Evolutionary conservation across 768 basidiomycete species (phyloP).

Genomic region (Suillus variegatus): DNA sequence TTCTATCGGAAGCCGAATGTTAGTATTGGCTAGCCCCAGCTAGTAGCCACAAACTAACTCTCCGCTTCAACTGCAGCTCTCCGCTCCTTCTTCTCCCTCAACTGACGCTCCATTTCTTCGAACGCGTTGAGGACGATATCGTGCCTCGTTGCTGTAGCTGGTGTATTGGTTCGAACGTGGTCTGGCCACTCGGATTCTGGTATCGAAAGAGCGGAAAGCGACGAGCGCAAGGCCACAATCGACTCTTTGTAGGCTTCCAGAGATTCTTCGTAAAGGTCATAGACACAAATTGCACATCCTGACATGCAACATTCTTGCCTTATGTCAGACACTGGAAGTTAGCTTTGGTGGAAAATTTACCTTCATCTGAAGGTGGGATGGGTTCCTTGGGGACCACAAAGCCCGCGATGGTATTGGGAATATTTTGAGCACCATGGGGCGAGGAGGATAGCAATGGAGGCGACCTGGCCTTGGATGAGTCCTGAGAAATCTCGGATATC

Average conservation of each 20-base stretch:
- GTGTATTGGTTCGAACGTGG: conserved; percentile 37
- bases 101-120: conserved; percentile 64
- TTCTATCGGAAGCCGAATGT: conserved; percentile 21
- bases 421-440: not conserved
- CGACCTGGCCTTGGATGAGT: conserved; percentile 6
- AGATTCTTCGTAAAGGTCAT: conserved; percentile 83
- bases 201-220: conserved; percentile 49
- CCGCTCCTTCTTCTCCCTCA: conserved; percentile 47
- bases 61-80: conserved; percentile 35
- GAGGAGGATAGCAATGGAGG: not conserved
- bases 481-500: conserved; percentile 25
- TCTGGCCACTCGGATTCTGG: conserved; percentile 69
- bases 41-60: conserved; percentile 37
- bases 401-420: conserved; percentile 22
- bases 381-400: conserved; percentile 61
- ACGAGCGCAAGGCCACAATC: conserved; percentile 47
- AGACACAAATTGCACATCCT: conserved; percentile 89
- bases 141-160: conserved; percentile 19
- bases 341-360: conserved; percentile 36
- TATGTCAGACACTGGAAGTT: not conserved
- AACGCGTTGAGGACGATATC: conserved; percentile 60
- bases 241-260: conserved; percentile 61
- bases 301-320: conserved; percentile 90
- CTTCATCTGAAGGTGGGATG: conserved; percentile 63
- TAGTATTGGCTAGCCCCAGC: conserved; percentile 1